Evolutionary conservation across 2,329 filamentous ascomycete species (phyloP).

Genomic region (Dendrostoma leiphaemia): DNA sequence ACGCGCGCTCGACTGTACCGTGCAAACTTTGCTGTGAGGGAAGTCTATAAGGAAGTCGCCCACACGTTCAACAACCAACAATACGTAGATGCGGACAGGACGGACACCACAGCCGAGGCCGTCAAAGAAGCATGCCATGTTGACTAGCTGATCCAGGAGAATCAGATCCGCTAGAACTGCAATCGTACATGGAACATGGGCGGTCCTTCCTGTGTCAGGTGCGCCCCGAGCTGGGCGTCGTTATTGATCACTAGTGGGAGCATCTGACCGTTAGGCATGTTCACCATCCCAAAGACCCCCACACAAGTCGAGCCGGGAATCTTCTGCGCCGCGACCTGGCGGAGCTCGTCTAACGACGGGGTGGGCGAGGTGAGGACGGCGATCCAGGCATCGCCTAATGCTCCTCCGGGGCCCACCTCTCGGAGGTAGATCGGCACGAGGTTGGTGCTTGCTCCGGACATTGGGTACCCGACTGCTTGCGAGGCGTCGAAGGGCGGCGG

Average conservation of each 20-base stretch:
- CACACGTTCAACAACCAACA: not conserved
- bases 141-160: not conserved
- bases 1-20: too few relatives aligned
- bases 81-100: not conserved
- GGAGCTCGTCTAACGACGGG: constrained; percentile 60
- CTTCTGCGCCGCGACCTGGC: constrained; percentile 58
- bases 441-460: constrained; percentile 6
- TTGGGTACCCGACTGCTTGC: constrained; percentile 8
- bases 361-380: constrained; percentile 55
- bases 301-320: constrained; percentile 58
- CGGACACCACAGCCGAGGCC: not conserved
- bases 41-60: not conserved
- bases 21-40: not conserved
- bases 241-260: constrained; percentile 64
- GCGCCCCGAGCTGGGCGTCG: constrained; percentile 70
- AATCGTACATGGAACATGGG: constrained; percentile 42
- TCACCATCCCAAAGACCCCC: constrained; percentile 65
- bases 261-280: constrained; percentile 45
- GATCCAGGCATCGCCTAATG: constrained; percentile 60
- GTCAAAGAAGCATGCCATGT: not conserved
- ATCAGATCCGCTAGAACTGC: not conserved
- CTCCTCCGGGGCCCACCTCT: constrained; percentile 61
- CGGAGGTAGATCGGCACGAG: constrained; percentile 63
- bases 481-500: constrained; percentile 18
- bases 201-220: constrained; percentile 58